Conservation (phyloP, 345 rosid species). For the Carallia pectinifolia region DNA sequence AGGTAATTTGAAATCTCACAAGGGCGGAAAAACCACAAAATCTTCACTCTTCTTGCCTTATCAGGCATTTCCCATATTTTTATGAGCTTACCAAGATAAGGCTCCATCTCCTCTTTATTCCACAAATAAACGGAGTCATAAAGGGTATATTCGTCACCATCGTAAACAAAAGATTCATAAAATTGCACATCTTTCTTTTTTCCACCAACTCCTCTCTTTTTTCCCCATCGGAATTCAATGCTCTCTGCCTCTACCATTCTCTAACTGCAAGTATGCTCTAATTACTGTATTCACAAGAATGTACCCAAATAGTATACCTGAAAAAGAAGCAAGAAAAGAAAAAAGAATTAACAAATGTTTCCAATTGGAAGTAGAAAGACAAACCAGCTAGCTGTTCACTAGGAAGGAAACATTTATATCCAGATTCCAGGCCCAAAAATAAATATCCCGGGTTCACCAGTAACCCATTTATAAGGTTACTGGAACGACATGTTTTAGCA, state of each 20-base stretch:
- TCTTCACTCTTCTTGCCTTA: slow-evolving; percentile 52
- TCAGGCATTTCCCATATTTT: slow-evolving; percentile 66
- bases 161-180: slow-evolving; percentile 71
- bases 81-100: slow-evolving; percentile 63
- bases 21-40: slow-evolving; percentile 81
- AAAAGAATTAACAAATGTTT: neutral
- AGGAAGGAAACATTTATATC: neutral
- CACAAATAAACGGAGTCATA: slow-evolving; percentile 64
- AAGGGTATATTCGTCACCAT: slow-evolving; percentile 61
- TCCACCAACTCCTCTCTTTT: slow-evolving; percentile 56
- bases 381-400: neutral
- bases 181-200: slow-evolving; percentile 56
- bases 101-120: slow-evolving; percentile 45
- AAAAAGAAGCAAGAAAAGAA: neutral
- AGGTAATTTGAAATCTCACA: slow-evolving; percentile 53
- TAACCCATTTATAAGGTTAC: neutral
- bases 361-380: neutral
- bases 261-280: neutral
- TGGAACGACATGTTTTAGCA: neutral
- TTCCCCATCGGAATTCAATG: slow-evolving; percentile 73
- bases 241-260: slow-evolving; percentile 58
- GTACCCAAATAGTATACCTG: slow-evolving; percentile 1
- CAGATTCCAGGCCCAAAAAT: neutral
- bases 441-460: neutral
- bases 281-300: neutral